phyloP scores from a whole-genome alignment of 257 asterid species.

The Ehretia macrophylla region DNA sequence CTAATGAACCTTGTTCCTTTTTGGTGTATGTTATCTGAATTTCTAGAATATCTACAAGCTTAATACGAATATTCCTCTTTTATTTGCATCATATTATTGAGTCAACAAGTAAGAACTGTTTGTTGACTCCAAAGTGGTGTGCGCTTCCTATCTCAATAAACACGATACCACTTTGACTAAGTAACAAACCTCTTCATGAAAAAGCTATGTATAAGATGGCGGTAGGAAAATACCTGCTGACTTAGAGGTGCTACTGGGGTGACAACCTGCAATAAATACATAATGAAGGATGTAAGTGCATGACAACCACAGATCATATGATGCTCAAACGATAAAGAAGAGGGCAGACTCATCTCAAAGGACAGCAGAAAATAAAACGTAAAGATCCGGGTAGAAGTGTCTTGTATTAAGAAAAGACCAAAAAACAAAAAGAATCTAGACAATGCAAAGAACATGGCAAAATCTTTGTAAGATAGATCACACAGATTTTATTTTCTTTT shows the following conservation, averaged over 20 bases:
- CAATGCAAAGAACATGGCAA: no score
- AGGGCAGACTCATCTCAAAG: neutral
- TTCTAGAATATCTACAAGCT: no score
- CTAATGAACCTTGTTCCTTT: no score
- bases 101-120: no score
- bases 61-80: no score
- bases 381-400: neutral
- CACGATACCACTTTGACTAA: neutral
- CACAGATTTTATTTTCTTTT: no score
- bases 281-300: neutral
- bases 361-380: neutral
- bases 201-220: neutral
- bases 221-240: constrained; percentile 72
- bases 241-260: constrained; percentile 98
- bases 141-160: neutral
- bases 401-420: no score
- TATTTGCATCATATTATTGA: no score
- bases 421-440: no score
- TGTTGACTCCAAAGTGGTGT: no score
- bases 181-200: neutral
- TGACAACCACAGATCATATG: neutral
- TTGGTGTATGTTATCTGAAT: no score
- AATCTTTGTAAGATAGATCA: no score
- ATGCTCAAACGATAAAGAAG: neutral
- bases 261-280: constrained; percentile 74